Evolutionary conservation across 2,329 filamentous ascomycete genomes (phyloP), one percentile per base, ranked within the genome.

Genomic region (Microascus cirrosus): DNA sequence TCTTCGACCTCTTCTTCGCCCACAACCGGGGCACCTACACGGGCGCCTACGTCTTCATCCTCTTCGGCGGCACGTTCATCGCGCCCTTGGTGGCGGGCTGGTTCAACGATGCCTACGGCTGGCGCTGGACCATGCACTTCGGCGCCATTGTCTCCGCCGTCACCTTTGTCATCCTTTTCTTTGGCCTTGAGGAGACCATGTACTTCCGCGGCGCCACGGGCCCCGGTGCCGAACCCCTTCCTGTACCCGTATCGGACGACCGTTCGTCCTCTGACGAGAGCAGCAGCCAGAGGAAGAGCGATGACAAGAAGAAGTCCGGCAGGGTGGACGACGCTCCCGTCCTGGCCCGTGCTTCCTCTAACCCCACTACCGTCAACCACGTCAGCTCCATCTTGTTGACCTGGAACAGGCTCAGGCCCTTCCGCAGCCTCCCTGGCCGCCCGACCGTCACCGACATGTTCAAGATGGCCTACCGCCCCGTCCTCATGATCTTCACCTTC

Each of bases 111-210:
- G 71, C 70, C 1, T 70, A 72, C 60, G 76, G 76, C 2, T 81
- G 77, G 77, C 60, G 72, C 57, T 81, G 77, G 75, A 65, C 65
- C 22, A 65, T 71, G 59, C 64, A 69, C 57, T 82, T 78, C 71
- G 76, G 75, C 36, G 77, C 80, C 4, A 82, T 85, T 32, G 74
- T 84, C 61, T 66, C 70, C 2, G 78, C 68, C 1, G 66, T 76
- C 1, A 71, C 69, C 11, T 76, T 79, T 42, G 63, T 83, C 20
- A 73, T 81, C 61, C 67, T 79, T 1, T 83, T 82, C 68, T 78
- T 84, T 63, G 76, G 78, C 65, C 76, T 83, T 72, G 82, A 84
- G 65, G 82, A 84, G 66, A 83, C 81, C 5, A 83, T 80, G 64
- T 82, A 77, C 64, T 66, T 71, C 55, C 73, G 76, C 13, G 58